Evolutionary conservation across 768 basidiomycete species (phyloP).

Genomic region (Butyriboletus loyo): DNA sequence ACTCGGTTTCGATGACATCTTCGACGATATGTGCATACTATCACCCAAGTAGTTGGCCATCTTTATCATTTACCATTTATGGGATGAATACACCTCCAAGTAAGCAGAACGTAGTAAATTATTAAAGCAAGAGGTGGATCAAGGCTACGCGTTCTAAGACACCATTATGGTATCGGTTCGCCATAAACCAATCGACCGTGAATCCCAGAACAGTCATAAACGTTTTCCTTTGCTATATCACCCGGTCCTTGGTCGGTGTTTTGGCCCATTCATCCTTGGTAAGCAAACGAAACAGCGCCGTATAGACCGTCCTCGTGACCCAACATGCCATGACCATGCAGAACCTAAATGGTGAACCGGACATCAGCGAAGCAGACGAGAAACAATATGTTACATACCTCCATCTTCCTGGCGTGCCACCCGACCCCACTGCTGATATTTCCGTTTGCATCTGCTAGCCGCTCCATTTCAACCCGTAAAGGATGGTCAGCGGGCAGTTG

Average conservation of each 20-base stretch:
- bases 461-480: conserved; percentile 66
- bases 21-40: no score
- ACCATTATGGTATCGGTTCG: background rate
- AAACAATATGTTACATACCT: conserved; percentile 52
- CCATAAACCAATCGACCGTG: background rate
- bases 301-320: conserved; percentile 93
- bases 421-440: conserved; percentile 90
- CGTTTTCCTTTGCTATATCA: background rate
- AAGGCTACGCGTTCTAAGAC: no score
- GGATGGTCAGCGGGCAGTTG: conserved; percentile 62
- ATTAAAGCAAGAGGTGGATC: no score
- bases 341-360: conserved; percentile 43
- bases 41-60: no score
- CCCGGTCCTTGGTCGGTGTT: background rate
- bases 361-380: background rate
- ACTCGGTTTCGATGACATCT: no score
- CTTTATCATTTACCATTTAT: no score
- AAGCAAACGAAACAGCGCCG: conserved; percentile 92
- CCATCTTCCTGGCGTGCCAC: conserved; percentile 97
- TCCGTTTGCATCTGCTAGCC: conserved; percentile 76
- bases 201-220: background rate
- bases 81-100: background rate
- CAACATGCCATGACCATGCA: conserved; percentile 88
- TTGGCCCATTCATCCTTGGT: conserved; percentile 59
- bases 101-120: background rate